Evolutionary conservation across 1,139 yeast genomes (phyloP).

Genomic region (Zhuliangozyma parablackwelliae): DNA sequence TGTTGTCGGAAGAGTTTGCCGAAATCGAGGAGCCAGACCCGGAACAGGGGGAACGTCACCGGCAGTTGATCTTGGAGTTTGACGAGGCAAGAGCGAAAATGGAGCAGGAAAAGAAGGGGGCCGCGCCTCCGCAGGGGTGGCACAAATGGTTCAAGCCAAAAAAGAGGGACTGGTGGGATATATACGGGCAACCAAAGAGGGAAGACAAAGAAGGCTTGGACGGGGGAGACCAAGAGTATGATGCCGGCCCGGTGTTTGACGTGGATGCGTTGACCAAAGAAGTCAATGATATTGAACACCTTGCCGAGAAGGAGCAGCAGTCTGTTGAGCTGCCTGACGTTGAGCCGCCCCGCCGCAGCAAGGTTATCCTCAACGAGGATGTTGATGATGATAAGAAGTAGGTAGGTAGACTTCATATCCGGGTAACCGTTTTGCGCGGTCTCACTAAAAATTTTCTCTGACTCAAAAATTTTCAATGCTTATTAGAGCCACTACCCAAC

Average conservation of each 20-base stretch:
- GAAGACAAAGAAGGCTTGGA: constrained; percentile 7
- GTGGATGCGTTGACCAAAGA: constrained; percentile 43
- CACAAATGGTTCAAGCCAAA: constrained; percentile 70
- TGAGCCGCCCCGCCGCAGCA: constrained; percentile 4
- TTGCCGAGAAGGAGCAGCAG: constrained; percentile 13
- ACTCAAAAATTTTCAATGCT: constrained; percentile 11
- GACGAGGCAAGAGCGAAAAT: constrained; percentile 75
- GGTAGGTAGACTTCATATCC: neutral
- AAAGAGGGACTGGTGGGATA: constrained; percentile 86
- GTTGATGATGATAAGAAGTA: constrained; percentile 7
- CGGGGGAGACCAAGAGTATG: constrained; percentile 10
- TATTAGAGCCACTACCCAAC: too few species aligned
- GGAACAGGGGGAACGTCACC: constrained; percentile 74
- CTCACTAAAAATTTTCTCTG: constrained; percentile 6
- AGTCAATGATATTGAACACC: constrained; percentile 39
- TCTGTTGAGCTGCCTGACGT: constrained; percentile 13
- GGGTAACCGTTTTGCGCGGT: constrained; percentile 2
- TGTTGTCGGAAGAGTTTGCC: constrained; percentile 82
- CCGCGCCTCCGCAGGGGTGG: constrained; percentile 43
- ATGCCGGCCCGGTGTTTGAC: constrained; percentile 35
- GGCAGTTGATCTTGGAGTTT: constrained; percentile 76
- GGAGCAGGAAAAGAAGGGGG: constrained; percentile 31
- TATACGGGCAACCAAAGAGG: constrained; percentile 40
- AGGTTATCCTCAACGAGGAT: constrained; percentile 16
- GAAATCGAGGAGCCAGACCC: constrained; percentile 97